Percentiles rank a stretch among this genome's conserved stretches.
Conservation (phyloP, 495 filamentous ascomycete species). For the Hypoxylon lienhwacheense region DNA sequence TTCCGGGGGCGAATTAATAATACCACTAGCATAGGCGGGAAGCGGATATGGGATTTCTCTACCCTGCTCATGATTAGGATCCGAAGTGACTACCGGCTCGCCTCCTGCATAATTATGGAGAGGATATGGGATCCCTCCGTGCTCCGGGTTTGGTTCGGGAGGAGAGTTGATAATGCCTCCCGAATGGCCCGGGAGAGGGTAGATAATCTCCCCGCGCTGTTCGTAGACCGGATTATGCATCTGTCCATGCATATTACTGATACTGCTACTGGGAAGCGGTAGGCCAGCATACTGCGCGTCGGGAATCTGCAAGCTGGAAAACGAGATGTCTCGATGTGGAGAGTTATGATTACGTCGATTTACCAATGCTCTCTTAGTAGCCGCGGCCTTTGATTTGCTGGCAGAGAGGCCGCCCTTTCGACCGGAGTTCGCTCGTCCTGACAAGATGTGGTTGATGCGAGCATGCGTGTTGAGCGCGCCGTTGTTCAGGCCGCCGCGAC, state of each 20-base stretch:
- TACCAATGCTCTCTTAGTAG: constrained; percentile 6
- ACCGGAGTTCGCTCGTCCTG: constrained; percentile 18
- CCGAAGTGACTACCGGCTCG: too few relatives aligned
- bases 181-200: not conserved
- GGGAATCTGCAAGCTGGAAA: too few relatives aligned
- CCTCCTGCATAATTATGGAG: too few relatives aligned
- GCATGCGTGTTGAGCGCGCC: not conserved
- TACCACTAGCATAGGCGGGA: too few relatives aligned
- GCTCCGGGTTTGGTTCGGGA: too few relatives aligned
- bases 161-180: too few relatives aligned
- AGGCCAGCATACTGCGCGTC: too few relatives aligned
- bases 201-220: constrained; percentile 3
- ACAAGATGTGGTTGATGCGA: constrained; percentile 5
- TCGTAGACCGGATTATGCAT: constrained; percentile 6
- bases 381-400: constrained; percentile 20
- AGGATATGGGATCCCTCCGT: too few relatives aligned
- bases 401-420: constrained; percentile 25
- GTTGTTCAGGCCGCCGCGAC: constrained; percentile 16
- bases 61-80: too few relatives aligned
- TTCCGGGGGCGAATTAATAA: too few relatives aligned
- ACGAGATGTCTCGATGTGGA: too few relatives aligned
- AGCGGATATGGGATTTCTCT: too few relatives aligned
- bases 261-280: not conserved
- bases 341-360: not conserved
- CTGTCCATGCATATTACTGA: not conserved